Evolutionary conservation across 768 basidiomycete genomes (phyloP), one percentile per base, ranked within the genome.

Genomic region (Lactifluus pinguis): DNA sequence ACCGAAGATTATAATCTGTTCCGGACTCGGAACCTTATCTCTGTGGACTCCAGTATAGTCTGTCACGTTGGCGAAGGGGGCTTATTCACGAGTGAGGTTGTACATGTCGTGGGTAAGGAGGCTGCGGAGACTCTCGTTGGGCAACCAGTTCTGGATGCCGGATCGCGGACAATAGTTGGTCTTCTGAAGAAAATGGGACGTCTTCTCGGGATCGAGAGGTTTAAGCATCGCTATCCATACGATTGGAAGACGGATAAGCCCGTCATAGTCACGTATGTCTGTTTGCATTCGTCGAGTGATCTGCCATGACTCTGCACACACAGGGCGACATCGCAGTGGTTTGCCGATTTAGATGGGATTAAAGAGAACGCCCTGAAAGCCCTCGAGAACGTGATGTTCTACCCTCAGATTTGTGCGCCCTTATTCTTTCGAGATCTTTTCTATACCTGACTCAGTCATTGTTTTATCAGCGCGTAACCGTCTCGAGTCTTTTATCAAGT

Each of bases 241-340:
- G 95, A 99, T 68, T 98, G 95, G 95, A 89, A 91, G 72, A 95
- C 95, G 5, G 84, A 93, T 65, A 77, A 92, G 68, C 95, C 95
- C 0, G 85, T 98, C 68, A 95, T 98, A 66, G 81, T 92, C 63
- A 86, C 87, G 91, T 94, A 68, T 63, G 85, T 72, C 32, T 7
- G 17, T n/a, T 30, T 50, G 39, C 25, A 29, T 3, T 30, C 9
- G 25, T 34, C 41, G 14, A 32, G 8, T 14, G 51, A n/a, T 32
- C 15, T 34, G 32, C 44, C n/a, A 19, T 59, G 11, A 58, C 36
- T 3, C 17, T 32, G 32, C 41, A 11, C n/a, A 6, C 53, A 6
- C 64, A 92, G 92, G 15, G 91, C 94, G 0, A 98, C 95, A 2
- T 92, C 90, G 0, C 95, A 98, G 66, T 99, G 95, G 95, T 99